Evolutionary conservation across 2,329 filamentous ascomycete genomes (phyloP), one percentile per base, ranked within the genome.

Genomic region (Periglandula ipomoeae): DNA sequence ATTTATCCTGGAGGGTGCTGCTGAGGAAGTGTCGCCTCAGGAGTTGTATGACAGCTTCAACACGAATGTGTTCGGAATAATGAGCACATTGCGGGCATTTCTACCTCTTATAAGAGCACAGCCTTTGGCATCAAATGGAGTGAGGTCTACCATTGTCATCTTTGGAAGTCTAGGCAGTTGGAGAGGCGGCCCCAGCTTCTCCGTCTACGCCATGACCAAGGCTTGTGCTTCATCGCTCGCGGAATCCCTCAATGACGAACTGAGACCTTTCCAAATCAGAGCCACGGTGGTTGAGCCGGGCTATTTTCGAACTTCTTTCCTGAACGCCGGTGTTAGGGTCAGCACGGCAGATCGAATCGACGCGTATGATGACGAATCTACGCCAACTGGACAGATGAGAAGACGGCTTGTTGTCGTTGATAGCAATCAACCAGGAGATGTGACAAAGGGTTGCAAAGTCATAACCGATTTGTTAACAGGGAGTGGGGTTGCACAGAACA

Each of bases 401-500:
- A 58, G 53, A 17, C 38, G 48, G 3, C 51, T 78, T 27, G 58
- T 60, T 3, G 38, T 40, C 3, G 60, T 61, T 10, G 62, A 80
- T 51, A 66, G 72, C 15, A 70, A 72, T 0, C 78, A 82, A 62
- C 70, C 65, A 0, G 79, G 79, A 0, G 77, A 83, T 56, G 69
- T 77, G 3, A 62, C 60, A 17, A 81, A 81, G 65, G 79, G 73
- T 0, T 64, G 66, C 7, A 67, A 63, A 49, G 68, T 76, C 1
- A 65, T 80, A 24, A 68, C 82, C 5, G 79, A 84, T 53, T 65
- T 79, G 13, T 54, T 84, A 54, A 79, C 74, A 7, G 65, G 65
- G 39, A 69, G 64, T 2, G 78, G 78, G 0, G 64, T 65, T 22
- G 75, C 67, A 0, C 47, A 58, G 51, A 77, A 74, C 0, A 73